Evolutionary conservation across 805 yeast species (phyloP), one percentile per base, ranked within the genome.

Genomic region (Suhomyces sp.): DNA sequence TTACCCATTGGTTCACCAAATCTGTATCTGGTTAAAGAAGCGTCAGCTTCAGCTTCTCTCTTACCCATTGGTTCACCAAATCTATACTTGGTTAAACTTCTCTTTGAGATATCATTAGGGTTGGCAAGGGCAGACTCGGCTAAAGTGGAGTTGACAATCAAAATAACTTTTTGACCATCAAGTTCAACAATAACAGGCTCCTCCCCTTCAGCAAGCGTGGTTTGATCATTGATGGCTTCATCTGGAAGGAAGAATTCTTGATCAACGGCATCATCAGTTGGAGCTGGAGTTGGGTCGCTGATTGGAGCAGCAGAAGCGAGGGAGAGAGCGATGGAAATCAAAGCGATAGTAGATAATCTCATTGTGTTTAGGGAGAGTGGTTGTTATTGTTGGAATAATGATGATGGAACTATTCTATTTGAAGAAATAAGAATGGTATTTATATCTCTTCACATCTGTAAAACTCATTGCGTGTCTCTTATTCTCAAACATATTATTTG

Each of bases 91-190:
- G 25, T 28, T n/a, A n/a, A n/a, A n/a, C n/a, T n/a, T n/a, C n/a
- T n/a, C n/a, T n/a, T n/a, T n/a, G n/a, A n/a, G n/a, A n/a, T n/a
- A n/a, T n/a, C n/a, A n/a, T n/a, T n/a, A n/a, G n/a, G n/a, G n/a
- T n/a, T n/a, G n/a, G n/a, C n/a, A n/a, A n/a, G n/a, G n/a, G n/a
- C n/a, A 25, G 13, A 6, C 4, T 37, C 32, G 6, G 44, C 39
- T 16, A 34, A 15, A 26, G 50, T 46, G 18, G 47, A 18, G 37
- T 46, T 46, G 36, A 46, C 37, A 19, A 42, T 16, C 15, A 44
- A 27, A 16, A 46, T 20, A 12, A 33, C 36, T 23, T 36, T 36
- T 18, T 41, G 42, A 16, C 44, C 48, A 21, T 44, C 37, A 11
- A 32, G 10, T 16, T 38, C 37, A 19, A 28, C 31, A 12, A 44